A percentile compares a stretch with the other conserved stretches of the same genome.
Conservation (phyloP, 2,329 filamentous ascomycete species). For the Aspergillus aculeatinus region DNA sequence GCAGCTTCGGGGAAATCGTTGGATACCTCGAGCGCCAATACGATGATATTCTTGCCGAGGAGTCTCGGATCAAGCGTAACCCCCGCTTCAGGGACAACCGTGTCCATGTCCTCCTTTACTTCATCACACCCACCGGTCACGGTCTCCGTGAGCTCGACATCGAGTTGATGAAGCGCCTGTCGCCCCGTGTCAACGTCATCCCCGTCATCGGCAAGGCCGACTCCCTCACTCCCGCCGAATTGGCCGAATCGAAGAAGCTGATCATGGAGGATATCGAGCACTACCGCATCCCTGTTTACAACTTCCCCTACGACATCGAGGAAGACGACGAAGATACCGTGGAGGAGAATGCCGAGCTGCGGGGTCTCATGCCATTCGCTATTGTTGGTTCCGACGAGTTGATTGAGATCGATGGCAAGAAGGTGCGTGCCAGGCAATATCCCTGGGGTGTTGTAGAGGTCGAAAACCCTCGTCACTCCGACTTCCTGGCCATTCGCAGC, state of each 20-base stretch:
- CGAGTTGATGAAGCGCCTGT: conserved; percentile 98
- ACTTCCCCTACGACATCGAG: conserved; percentile 99
- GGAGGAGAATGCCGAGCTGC: conserved; percentile 96
- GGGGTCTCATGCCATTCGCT: conserved; percentile 97
- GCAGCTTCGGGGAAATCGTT: conserved; percentile 93
- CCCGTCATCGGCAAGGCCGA: conserved; percentile 98
- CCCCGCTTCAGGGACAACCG: conserved; percentile 98
- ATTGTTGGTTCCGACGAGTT: conserved; percentile 97
- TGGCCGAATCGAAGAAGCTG: conserved; percentile 98
- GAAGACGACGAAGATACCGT: conserved; percentile 99
- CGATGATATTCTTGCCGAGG: conserved; percentile 97
- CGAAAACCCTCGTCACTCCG: conserved; percentile 97
- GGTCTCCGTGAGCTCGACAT: conserved; percentile 98
- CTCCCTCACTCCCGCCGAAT: conserved; percentile 90
- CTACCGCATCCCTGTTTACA: conserved; percentile 99
- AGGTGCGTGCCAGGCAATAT: conserved; percentile 93
- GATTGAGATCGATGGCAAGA: conserved; percentile 88
- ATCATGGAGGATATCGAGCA: conserved; percentile 99
- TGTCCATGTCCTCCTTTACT: conserved; percentile 97
- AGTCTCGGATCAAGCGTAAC: conserved; percentile 99
- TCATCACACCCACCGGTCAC: conserved; percentile 97
- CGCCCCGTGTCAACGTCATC: conserved; percentile 97
- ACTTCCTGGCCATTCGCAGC: conserved; percentile 95
- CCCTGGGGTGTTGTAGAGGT: conserved; percentile 99
- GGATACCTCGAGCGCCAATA: conserved; percentile 99